Conservation (phyloP, 2,329 filamentous ascomycete species). For the Botryosphaeria dothidea region DNA sequence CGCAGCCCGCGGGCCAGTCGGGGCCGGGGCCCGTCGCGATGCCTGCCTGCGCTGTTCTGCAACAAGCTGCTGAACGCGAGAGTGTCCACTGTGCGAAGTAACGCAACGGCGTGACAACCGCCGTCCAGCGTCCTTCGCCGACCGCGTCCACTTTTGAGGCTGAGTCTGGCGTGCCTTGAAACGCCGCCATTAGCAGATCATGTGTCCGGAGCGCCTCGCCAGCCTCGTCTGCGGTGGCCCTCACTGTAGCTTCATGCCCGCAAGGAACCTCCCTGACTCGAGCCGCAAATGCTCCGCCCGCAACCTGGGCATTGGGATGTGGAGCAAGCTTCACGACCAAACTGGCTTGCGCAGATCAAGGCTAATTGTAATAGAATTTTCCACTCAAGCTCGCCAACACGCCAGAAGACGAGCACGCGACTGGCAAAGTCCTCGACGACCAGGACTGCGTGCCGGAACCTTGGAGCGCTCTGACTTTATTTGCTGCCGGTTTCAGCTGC, state of each 20-base stretch:
- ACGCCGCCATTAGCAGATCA: neutral
- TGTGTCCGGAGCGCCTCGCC: neutral
- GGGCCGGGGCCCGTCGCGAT: neutral
- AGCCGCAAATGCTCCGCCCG: neutral
- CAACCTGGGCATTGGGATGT: constrained; percentile 1
- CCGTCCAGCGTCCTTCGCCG: neutral
- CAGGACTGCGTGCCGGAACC: neutral
- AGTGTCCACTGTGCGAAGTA: neutral
- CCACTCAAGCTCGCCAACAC: neutral
- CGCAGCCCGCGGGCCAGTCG: neutral
- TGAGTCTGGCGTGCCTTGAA: constrained; percentile 14
- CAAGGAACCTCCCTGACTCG: neutral
- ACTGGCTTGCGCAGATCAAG: neutral
- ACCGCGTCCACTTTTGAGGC: constrained; percentile 11
- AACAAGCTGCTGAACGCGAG: neutral
- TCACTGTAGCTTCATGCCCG: neutral
- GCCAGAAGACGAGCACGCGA: neutral
- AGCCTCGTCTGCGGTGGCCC: neutral
- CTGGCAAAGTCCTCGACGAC: neutral
- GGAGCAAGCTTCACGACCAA: neutral
- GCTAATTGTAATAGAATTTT: constrained; percentile 1
- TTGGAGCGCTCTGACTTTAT: neutral
- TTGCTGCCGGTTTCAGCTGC: constrained; percentile 8
- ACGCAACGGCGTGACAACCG: neutral
- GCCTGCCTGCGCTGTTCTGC: neutral